A percentile compares a stretch with the other conserved stretches of the same genome.
Evolutionary conservation across 257 asterid species (phyloP).

Genomic region (Agastache rugosa): DNA sequence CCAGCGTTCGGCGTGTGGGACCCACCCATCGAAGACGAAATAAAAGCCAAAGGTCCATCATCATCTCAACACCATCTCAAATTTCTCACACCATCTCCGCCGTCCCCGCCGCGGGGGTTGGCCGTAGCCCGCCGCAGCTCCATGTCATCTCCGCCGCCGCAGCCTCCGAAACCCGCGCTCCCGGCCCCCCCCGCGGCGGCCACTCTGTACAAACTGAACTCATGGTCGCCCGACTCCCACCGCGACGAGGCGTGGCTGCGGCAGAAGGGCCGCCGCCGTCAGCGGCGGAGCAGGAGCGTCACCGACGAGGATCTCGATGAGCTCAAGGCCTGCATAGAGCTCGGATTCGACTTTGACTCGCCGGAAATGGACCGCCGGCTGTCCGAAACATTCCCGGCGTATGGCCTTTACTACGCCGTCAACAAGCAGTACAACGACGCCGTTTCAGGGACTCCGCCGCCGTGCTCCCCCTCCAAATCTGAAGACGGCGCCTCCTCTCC

Average conservation of each 20-base stretch:
- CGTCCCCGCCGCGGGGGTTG: conserved; percentile 65
- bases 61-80: conserved; percentile 5
- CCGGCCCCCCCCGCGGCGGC: conserved; percentile 24
- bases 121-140: conserved; percentile 39
- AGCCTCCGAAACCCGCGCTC: conserved; percentile 24
- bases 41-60: conserved; percentile 19
- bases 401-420: conserved; percentile 66
- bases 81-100: conserved; percentile 46
- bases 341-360: conserved; percentile 77
- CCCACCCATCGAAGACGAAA: not conserved
- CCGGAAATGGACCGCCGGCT: conserved; percentile 72
- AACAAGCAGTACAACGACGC: conserved; percentile 56
- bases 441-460: conserved; percentile 39
- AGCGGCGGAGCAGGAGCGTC: conserved; percentile 60
- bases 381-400: conserved; percentile 76
- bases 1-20: not conserved
- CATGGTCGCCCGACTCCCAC: conserved; percentile 72
- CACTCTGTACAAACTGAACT: conserved; percentile 58
- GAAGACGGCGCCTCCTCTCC: conserved; percentile 58
- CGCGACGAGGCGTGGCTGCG: conserved; percentile 82
- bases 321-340: conserved; percentile 75
- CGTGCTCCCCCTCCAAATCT: conserved; percentile 44
- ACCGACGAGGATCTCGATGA: conserved; percentile 89
- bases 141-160: conserved; percentile 42
- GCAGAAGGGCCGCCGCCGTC: conserved; percentile 50